Conservation (phyloP, 306 rosid species). For the Quercus ilex region DNA sequence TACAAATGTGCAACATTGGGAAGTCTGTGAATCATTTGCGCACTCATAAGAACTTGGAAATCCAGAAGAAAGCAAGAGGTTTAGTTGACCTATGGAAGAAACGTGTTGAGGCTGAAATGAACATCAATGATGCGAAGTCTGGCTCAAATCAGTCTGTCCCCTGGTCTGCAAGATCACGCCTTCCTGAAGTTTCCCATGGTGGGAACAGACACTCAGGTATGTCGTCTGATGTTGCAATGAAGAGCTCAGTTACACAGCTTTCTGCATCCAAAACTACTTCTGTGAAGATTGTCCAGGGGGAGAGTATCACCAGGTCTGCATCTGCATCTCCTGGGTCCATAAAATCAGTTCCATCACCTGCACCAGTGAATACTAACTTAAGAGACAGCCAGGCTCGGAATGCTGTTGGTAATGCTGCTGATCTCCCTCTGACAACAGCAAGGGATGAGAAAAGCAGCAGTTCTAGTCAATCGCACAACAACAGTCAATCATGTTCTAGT, state of each 20-base stretch:
- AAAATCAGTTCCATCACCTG: constrained; percentile 34
- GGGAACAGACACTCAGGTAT: constrained; percentile 52
- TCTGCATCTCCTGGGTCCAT: constrained; percentile 41
- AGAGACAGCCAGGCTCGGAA: constrained; percentile 45
- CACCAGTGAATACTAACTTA: constrained; percentile 30
- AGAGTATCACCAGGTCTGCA: constrained; percentile 43
- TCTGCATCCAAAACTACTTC: constrained; percentile 53
- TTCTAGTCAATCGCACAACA: constrained; percentile 84
- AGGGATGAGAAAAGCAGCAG: constrained; percentile 87
- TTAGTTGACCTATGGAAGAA: constrained; percentile 90
- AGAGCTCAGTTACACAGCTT: constrained; percentile 54
- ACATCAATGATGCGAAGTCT: constrained; percentile 62
- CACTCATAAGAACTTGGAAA: constrained; percentile 63
- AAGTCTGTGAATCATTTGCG: constrained; percentile 88
- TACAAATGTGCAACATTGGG: constrained; percentile 65
- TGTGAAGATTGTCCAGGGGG: constrained; percentile 48
- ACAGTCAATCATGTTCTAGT: constrained; percentile 68
- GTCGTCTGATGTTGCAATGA: constrained; percentile 58
- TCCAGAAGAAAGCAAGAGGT: constrained; percentile 76
- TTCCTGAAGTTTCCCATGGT: constrained; percentile 60
- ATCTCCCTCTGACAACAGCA: constrained; percentile 53
- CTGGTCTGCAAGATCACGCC: constrained; percentile 50
- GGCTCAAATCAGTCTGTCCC: constrained; percentile 52
- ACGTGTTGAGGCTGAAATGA: constrained; percentile 92
- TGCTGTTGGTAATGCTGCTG: constrained; percentile 45